A percentile compares a stretch with the other conserved stretches of the same genome.
Conservation (phyloP, 2,329 filamentous ascomycete species). For the Fusarium heterosporum region DNA sequence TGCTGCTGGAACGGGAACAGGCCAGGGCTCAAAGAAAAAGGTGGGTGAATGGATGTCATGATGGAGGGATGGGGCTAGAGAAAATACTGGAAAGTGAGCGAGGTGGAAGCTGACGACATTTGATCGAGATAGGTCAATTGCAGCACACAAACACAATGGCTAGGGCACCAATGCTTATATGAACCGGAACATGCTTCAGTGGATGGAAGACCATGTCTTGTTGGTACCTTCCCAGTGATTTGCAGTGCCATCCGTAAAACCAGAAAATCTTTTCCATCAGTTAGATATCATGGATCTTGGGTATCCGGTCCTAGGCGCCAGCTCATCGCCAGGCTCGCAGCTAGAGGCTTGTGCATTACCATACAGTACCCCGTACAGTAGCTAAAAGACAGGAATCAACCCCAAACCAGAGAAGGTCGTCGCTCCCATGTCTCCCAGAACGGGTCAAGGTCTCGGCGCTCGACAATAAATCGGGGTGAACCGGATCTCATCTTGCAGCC, state of each 20-base stretch:
- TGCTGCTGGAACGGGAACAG: constrained; percentile 23
- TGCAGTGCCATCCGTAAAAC: not conserved
- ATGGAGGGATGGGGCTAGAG: constrained; percentile 37
- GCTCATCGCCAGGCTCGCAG: constrained; percentile 14
- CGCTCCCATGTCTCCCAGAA: constrained; percentile 33
- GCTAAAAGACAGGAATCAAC: not conserved
- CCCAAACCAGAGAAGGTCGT: constrained; percentile 7
- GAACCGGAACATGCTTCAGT: not conserved
- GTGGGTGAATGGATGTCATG: constrained; percentile 41
- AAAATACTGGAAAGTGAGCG: constrained; percentile 1
- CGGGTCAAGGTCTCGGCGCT: constrained; percentile 49
- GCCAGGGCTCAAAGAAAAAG: constrained; percentile 33
- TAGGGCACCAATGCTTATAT: not conserved
- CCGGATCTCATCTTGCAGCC: constrained; percentile 51
- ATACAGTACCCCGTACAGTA: constrained; percentile 40
- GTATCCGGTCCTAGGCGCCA: constrained; percentile 5
- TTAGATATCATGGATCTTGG: constrained; percentile 27
- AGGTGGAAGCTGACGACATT: constrained; percentile 30
- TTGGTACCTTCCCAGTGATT: not conserved
- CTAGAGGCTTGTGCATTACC: not conserved
- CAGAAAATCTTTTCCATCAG: constrained; percentile 23
- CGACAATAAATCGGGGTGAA: constrained; percentile 52
- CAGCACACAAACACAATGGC: not conserved
- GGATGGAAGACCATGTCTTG: not conserved
- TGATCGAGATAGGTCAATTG: constrained; percentile 23